Base-by-base conservation (phyloP, 2,329 filamentous ascomycete genomes). In the Pestalotiopsis fici region DNA sequence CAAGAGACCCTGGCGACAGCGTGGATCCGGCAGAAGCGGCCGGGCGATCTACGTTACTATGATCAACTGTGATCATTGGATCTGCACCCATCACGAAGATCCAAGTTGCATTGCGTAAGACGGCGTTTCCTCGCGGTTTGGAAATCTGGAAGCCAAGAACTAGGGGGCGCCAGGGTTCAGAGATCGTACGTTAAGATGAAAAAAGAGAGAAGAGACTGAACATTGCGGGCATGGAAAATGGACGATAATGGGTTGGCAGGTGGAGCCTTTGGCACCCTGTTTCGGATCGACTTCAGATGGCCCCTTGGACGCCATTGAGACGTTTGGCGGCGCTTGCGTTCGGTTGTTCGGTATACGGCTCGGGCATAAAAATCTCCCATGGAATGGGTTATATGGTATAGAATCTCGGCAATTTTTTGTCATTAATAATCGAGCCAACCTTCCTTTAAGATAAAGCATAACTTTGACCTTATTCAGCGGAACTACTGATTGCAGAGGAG, bases 221-320 rank as follows among this genome's bases (percentile, higher is more conserved):
- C 13, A 21, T 21, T 55, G 43, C 55, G 62, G 54, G 62, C 43
- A 43, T 43, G 23, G 43, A 47, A 55, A 11, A 47, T 64, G 62
- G 62, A 23, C 25, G 59, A 15, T 39, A 12, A n/a, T 37, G 25
- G 35, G 63, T 67, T 71, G 69, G 66, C 68, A 43, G 61, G 67
- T 71, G 64, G 65, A 67, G 66, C 65, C 60, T 50, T 18, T 11
- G n/a, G n/a, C 43, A 50, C 43, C 62, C 60, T 23, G 71, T 73
- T 71, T 72, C 69, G 69, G 59, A 72, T 70, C 67, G 47, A 69
- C 70, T 67, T 72, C 69, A 70, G 66, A 73, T 69, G 15, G 5
- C 13, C 27, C 67, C 65, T 70, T 67, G 70, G 70, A 70, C 11
- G n/a, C 63, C 15, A 23, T 65, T 55, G 25, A 25, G 31, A 35